These are phyloP conservation scores for Chaetomium cochliodes DNA, from an alignment of 495 filamentous ascomycete genomes.

Conservation along the genomic window DNA sequence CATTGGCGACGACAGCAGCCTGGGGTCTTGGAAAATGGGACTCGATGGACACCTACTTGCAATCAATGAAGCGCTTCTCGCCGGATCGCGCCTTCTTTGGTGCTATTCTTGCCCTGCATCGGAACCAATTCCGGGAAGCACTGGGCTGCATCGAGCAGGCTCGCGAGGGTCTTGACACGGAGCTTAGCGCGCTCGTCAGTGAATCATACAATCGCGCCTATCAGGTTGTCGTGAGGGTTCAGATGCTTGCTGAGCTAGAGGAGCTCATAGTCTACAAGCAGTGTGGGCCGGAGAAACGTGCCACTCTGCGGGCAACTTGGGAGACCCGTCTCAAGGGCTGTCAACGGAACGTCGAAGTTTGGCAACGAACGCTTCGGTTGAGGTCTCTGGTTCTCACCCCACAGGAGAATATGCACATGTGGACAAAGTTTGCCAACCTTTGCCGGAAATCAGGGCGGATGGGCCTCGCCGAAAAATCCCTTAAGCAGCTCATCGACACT, in stretches of 20 bases:
- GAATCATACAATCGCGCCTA: slow-evolving; percentile 98
- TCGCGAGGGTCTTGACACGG: slow-evolving; percentile 88
- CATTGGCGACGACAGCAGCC: slow-evolving; percentile 91
- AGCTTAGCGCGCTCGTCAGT: slow-evolving; percentile 88
- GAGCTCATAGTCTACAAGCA: slow-evolving; percentile 98
- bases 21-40: slow-evolving; percentile 98
- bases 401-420: slow-evolving; percentile 94
- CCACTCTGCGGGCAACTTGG: slow-evolving; percentile 90
- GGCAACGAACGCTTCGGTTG: slow-evolving; percentile 96
- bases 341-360: slow-evolving; percentile 95
- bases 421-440: slow-evolving; percentile 97
- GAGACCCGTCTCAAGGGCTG: slow-evolving; percentile 91
- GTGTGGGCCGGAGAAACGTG: slow-evolving; percentile 80
- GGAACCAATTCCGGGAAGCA: slow-evolving; percentile 91
- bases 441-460: slow-evolving; percentile 93
- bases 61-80: slow-evolving; percentile 87
- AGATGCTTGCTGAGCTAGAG: slow-evolving; percentile 98
- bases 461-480: slow-evolving; percentile 94
- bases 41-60: slow-evolving; percentile 92
- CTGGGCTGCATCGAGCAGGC: slow-evolving; percentile 82
- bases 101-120: slow-evolving; percentile 87
- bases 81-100: slow-evolving; percentile 97
- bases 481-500: slow-evolving; percentile 64
- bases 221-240: slow-evolving; percentile 89
- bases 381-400: slow-evolving; percentile 86